Percentiles rank a stretch among this genome's conserved stretches.
Evolutionary conservation across 768 basidiomycete species (phyloP).

Genomic region (Leccinum truebloodii): DNA sequence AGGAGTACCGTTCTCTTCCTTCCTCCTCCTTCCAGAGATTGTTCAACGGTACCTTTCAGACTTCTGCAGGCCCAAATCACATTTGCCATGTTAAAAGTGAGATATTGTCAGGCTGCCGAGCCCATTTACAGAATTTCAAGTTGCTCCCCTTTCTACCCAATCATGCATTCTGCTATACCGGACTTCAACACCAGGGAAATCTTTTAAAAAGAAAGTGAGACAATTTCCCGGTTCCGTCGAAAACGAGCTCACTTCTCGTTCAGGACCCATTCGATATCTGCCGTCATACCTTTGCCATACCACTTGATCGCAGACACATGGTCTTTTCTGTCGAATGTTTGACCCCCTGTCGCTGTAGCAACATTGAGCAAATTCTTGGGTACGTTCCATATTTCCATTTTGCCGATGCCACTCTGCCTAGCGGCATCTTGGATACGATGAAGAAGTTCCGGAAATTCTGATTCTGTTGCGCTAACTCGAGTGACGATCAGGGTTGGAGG

Average conservation of each 20-base stretch:
- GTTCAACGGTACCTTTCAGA: too few relatives aligned
- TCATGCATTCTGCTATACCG: not conserved
- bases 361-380: constrained; percentile 32
- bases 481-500: constrained; percentile 45
- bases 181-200: constrained; percentile 43
- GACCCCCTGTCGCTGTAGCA: constrained; percentile 33
- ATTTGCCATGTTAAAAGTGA: not conserved
- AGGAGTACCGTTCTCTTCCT: too few relatives aligned
- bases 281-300: constrained; percentile 43
- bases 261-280: constrained; percentile 43
- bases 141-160: not conserved
- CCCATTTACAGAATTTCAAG: too few relatives aligned
- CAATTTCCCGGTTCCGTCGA: not conserved
- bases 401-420: constrained; percentile 33
- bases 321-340: constrained; percentile 35
- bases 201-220: constrained; percentile 21
- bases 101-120: too few relatives aligned
- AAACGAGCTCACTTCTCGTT: constrained; percentile 45
- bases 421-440: constrained; percentile 38
- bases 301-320: constrained; percentile 49
- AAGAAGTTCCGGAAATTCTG: constrained; percentile 39
- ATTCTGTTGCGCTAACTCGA: constrained; percentile 35
- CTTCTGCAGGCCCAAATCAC: too few relatives aligned
- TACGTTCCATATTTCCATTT: constrained; percentile 52
- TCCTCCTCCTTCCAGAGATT: too few relatives aligned